A percentile compares a stretch with the other conserved stretches of the same genome.
Conservation (phyloP, 148 eudicot genomes). For the Arctostaphylos glauca region DNA sequence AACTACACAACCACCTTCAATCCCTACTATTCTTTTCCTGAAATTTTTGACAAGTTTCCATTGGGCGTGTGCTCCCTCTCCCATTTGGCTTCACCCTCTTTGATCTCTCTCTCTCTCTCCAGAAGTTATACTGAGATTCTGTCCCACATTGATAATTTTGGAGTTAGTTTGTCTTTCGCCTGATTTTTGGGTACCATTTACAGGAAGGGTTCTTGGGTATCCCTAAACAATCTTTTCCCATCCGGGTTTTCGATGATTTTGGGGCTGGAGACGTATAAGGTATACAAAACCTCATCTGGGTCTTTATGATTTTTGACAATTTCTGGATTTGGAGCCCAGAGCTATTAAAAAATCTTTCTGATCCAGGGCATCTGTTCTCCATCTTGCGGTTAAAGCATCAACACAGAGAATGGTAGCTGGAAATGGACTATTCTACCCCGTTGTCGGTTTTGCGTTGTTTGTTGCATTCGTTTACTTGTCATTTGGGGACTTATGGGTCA, state of each 20-base stretch:
- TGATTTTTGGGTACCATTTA: constrained; percentile 12
- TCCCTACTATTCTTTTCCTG: not conserved
- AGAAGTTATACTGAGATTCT: not conserved
- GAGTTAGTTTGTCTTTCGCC: not conserved
- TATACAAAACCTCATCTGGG: constrained; percentile 11
- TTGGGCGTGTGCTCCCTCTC: constrained; percentile 7
- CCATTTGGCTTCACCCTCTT: not conserved
- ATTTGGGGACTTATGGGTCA: constrained; percentile 62
- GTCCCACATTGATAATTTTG: constrained; percentile 13
- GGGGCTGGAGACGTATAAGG: constrained; percentile 14
- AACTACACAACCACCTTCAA: not conserved
- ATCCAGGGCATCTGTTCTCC: not conserved
- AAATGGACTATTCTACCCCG: constrained; percentile 64
- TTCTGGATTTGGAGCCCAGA: constrained; percentile 3
- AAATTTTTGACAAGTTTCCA: not conserved
- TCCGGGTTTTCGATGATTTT: constrained; percentile 1
- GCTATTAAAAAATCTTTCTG: constrained; percentile 3
- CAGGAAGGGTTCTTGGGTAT: constrained; percentile 32
- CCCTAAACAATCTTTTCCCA: constrained; percentile 14
- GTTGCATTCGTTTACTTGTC: constrained; percentile 63
- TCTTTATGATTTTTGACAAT: not conserved
- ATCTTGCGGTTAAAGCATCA: constrained; percentile 27
- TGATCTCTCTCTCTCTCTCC: not conserved
- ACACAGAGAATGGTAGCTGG: constrained; percentile 42
- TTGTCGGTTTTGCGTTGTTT: constrained; percentile 53